A percentile compares a stretch with the other conserved stretches of the same genome.
Evolutionary conservation across 148 eudicot genomes (phyloP).

Genomic region (Fallopia convolvulus): DNA sequence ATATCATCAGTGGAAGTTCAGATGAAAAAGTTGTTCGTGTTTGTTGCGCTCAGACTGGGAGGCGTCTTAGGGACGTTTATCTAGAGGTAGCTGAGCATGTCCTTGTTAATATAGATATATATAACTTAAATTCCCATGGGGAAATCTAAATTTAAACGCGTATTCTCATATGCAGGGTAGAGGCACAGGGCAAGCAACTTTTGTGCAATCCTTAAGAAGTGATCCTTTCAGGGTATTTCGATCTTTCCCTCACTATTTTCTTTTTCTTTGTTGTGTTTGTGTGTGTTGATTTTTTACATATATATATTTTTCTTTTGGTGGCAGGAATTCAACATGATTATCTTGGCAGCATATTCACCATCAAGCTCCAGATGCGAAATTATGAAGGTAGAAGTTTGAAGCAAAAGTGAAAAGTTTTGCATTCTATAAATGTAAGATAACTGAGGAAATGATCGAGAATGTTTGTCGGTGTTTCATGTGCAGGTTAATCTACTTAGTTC

Average conservation of each 20-base stretch:
- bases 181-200: slow-evolving; percentile 64
- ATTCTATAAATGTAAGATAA: neutral
- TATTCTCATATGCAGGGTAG: slow-evolving; percentile 48
- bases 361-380: slow-evolving; percentile 66
- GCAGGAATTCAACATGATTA: slow-evolving; percentile 70
- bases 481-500: slow-evolving; percentile 79
- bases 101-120: neutral
- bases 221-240: slow-evolving; percentile 77
- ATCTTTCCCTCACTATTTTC: slow-evolving; percentile 1
- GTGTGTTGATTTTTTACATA: neutral
- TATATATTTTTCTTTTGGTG: slow-evolving; percentile 4
- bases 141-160: neutral
- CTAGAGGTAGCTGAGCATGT: slow-evolving; percentile 40
- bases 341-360: slow-evolving; percentile 51
- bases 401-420: neutral
- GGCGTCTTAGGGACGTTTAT: slow-evolving; percentile 71
- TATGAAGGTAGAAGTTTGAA: slow-evolving; percentile 45
- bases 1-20: slow-evolving; percentile 82
- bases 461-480: slow-evolving; percentile 8
- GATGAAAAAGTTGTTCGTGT: slow-evolving; percentile 87
- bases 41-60: slow-evolving; percentile 92
- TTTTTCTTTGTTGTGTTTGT: neutral
- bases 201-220: slow-evolving; percentile 90
- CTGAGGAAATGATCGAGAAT: neutral
- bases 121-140: neutral